phyloP scores from a whole-genome alignment of 805 yeast species.

The Candida hungchunana region DNA sequence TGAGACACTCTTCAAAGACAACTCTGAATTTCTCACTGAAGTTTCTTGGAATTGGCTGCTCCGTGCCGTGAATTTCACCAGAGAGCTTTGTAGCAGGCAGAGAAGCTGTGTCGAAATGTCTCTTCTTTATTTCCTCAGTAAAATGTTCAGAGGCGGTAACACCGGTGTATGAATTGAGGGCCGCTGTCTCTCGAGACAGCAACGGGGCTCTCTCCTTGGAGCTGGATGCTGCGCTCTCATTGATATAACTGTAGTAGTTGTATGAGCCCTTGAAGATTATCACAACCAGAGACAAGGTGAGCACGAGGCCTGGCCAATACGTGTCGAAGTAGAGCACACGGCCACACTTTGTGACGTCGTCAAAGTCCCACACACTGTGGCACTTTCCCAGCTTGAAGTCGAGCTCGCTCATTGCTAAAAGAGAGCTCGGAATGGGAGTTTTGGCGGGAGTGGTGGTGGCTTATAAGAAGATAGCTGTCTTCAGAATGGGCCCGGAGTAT shows the following conservation, averaged over 20 bases:
- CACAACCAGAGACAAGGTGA: constrained; percentile 22
- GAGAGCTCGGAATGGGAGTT: neutral
- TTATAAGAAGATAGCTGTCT: no score
- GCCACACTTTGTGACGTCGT: constrained; percentile 55
- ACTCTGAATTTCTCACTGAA: constrained; percentile 52
- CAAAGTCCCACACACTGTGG: constrained; percentile 47
- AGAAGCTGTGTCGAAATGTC: constrained; percentile 61
- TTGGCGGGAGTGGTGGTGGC: no score
- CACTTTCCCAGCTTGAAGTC: constrained; percentile 10
- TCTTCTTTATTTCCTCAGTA: constrained; percentile 36
- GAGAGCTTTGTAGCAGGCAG: constrained; percentile 50
- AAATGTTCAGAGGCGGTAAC: constrained; percentile 2
- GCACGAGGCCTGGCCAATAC: constrained; percentile 32
- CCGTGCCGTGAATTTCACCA: constrained; percentile 58
- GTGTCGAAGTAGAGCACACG: constrained; percentile 38
- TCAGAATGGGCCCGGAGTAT: no score
- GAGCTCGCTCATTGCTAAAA: constrained; percentile 6
- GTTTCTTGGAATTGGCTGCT: constrained; percentile 44
- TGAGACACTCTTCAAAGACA: constrained; percentile 42
- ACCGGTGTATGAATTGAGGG: constrained; percentile 5
- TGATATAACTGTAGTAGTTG: constrained; percentile 7
- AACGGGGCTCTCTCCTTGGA: constrained; percentile 20
- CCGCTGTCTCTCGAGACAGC: constrained; percentile 2
- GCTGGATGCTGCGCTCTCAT: neutral
- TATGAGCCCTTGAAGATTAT: constrained; percentile 8